Base-by-base conservation (phyloP, 1,284 basidiomycete species). In the Sporisorium graminicola region DNA sequence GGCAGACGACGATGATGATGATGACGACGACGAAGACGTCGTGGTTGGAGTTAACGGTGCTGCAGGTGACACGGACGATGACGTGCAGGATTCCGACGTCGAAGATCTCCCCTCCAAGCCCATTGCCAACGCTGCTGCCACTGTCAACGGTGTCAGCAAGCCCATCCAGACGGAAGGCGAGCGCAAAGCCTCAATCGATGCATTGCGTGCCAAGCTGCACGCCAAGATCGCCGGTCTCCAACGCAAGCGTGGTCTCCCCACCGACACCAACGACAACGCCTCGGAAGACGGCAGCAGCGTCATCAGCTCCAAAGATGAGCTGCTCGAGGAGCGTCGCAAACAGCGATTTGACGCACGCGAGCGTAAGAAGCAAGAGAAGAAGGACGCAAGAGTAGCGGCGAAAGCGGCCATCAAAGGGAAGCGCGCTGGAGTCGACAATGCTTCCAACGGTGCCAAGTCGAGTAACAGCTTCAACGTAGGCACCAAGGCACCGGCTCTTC, bases 311-410 rank as follows among this genome's bases (percentile, higher is more conserved):
- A 81, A 80, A 35, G 77, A 83, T 46, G 82, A 82, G 43, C 72
- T 85, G 2, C 64, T 85, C 44, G 81, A 83, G 52, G 83, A 82
- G 64, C 77, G 82, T 35, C 59, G 83, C 22, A 70, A 76, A 13
- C 77, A 82, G 61, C 54, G 83, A 6, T 75, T 80, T 51, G 81
- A 84, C 43, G 80, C 82, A 65, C 74, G 82, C 29, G 82, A 85
- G 47, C 69, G 72, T 22, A 80, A 83, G 52, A 78, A 81, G 58
- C 60, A 74, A 13, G 71, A 78, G 47, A 79, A 81, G 57, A 84
- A 83, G 58, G 80, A 82, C 7, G 70, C 65, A 18, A 69, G 70
- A 43, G 64, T 66, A 16, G 65, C 74, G 14, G 69, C 64, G 29
- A 66, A 66, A 56, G 59, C 56, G 0, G 65, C 54, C 0, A 72